Percentiles rank a stretch among this genome's conserved stretches.
These are phyloP conservation scores for Candida coquimbonensis DNA, from an alignment of 805 yeast species.

Conservation along the genomic window DNA sequence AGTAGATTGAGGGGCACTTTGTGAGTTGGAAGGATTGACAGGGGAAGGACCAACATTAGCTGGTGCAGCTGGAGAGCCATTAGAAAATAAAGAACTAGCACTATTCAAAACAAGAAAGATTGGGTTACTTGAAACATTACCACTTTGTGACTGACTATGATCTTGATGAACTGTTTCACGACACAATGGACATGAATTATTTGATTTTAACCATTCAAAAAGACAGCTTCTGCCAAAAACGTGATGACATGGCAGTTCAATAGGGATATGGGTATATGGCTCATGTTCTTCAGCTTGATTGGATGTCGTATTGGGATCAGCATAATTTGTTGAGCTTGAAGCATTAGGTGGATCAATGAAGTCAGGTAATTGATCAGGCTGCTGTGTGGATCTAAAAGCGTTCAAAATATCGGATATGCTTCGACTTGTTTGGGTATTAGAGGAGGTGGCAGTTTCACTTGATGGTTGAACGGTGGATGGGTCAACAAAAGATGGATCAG, in stretches of 20 bases:
- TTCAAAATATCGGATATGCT: background rate
- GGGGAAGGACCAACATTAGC: background rate
- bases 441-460: background rate
- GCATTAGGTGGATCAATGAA: background rate
- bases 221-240: constrained; percentile 82
- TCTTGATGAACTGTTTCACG: constrained; percentile 37
- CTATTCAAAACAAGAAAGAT: constrained; percentile 1
- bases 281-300: constrained; percentile 3
- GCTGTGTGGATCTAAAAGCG: constrained; percentile 5
- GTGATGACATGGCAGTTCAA: constrained; percentile 80
- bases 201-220: constrained; percentile 70
- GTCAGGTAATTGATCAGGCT: constrained; percentile 1
- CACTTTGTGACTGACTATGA: background rate
- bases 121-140: constrained; percentile 15
- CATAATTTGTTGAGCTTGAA: background rate
- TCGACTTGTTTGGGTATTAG: background rate
- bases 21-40: too few species aligned
- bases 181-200: constrained; percentile 83
- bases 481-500: background rate
- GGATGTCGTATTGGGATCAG: background rate
- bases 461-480: background rate
- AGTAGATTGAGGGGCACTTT: background rate
- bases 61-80: background rate
- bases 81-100: background rate
- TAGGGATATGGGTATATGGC: constrained; percentile 51